Base-by-base conservation (phyloP, 192 early-diverging fungal species). In the Chytriomyces hyalinus region DNA sequence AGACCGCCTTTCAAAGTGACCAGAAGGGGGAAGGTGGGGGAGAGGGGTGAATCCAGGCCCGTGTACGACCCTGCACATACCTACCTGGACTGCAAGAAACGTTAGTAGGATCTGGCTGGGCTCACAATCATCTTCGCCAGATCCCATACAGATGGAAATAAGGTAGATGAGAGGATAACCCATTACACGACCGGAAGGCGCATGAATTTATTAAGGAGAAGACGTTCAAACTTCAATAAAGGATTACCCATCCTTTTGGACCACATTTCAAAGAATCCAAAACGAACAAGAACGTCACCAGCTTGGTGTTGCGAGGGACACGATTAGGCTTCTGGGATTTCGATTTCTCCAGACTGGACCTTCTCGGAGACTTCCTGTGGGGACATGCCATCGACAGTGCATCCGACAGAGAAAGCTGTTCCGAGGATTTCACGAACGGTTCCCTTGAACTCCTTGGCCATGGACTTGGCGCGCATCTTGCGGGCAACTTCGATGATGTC, bases 351-450 rank as follows among this genome's bases (percentile, higher is more conserved):
- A 48, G 91, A 90, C 78, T 92, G 91, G 78, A 99, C 92, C 86
- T 92, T 87, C 84, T 91, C 85, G 81, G 88, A 88, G 78, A 99
- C 79, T 82, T 96, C 96, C 81, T 90, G 88, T 77, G 97, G 96
- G 83, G 81, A 86, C 89, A 97, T 90, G 79, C 97, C 96, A 77
- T 99, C 97, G 73, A 99, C 96, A 76, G 97, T 99, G 93, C 97
- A 99, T 78, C 97, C 97, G 67, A 89, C 86, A 67, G 95, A 97
- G 92, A 92, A 92, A 76, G 89, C 89, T 73, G 97, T 99, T 75
- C 96, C 97, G 75, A 98, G 90, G 79, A 97, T 97, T 88, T 96
- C 94, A 88, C 94, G 93, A 81, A 98, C 96, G 80, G 95, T 96
- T 76, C 97, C 97, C 78, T 87, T 85, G 79, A 99, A 90, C 85